Evolutionary conservation across 2,329 filamentous ascomycete species (phyloP).

Genomic region (Alternaria alternata): DNA sequence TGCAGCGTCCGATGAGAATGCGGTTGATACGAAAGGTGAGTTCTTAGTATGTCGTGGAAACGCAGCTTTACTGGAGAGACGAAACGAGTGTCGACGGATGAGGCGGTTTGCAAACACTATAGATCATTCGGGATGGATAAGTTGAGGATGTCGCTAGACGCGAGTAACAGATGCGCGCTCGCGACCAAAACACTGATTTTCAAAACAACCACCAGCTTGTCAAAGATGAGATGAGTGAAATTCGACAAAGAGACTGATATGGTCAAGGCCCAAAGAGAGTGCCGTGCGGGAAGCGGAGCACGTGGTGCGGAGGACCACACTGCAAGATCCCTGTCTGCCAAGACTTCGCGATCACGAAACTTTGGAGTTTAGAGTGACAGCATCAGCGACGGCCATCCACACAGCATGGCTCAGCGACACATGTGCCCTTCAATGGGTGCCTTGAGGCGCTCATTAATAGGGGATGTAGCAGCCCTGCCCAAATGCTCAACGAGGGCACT

Average conservation of each 20-base stretch:
- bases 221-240: slow-evolving; percentile 2
- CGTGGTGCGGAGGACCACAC: slow-evolving; percentile 15
- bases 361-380: slow-evolving; percentile 27
- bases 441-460: slow-evolving; percentile 33
- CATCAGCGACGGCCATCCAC: slow-evolving; percentile 23
- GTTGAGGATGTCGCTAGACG: background rate
- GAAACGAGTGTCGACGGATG: background rate
- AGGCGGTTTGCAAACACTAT: background rate
- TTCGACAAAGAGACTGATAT: background rate
- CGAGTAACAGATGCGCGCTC: background rate
- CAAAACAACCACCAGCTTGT: background rate
- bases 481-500: slow-evolving; percentile 36
- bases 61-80: background rate
- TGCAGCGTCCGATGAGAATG: background rate
- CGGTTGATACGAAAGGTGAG: background rate
- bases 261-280: background rate
- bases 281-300: slow-evolving; percentile 14
- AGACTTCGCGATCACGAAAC: slow-evolving; percentile 40
- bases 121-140: background rate
- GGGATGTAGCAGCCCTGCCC: slow-evolving; percentile 27
- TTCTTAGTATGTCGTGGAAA: background rate
- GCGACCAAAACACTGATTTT: background rate
- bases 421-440: slow-evolving; percentile 46
- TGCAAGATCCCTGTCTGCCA: slow-evolving; percentile 38
- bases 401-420: slow-evolving; percentile 47